Evolutionary conservation across 2,329 filamentous ascomycete species (phyloP), one percentile per base, ranked within the genome.

Genomic region (Nectriaceae sp.): DNA sequence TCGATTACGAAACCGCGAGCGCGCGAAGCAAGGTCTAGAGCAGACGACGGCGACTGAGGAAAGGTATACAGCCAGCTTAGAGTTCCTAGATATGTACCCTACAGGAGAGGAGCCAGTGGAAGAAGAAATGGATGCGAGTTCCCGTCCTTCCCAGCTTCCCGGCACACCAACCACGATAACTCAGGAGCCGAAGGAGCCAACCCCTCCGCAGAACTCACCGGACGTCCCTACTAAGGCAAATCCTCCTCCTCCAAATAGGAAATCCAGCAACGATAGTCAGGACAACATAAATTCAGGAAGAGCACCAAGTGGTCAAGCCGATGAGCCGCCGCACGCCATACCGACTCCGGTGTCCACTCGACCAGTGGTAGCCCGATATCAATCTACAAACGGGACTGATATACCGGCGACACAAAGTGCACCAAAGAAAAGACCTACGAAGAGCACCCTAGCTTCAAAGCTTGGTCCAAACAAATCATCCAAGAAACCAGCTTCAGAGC

Each of bases 1-100:
- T 49, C 52, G 59, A n/a, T 64, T 63, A 42, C 71, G 77, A 18
- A 79, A 80, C 44, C 60, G 54, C 19, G 75, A 70, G 57, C 71
- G 77, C n/a, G 57, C 56, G 31, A 64, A 60, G 38, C 62, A 69
- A 4, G 75, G 75, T 10, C 42, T 73, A 4, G 52, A 60, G 4
- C 39, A 54, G 40, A 66, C 62, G 11, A 39, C 38, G 3, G 65
- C 57, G 18, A 21, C 21, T 42, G 40, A 48, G 4, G 21, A 42
- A 11, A 47, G 54, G 2, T 38, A 64, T 18, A 24, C 61, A 46
- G 53, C 72, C 54, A 19, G 48, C 11, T 29, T 54, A 26, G 46
- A 58, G 53, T 49, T 43, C 46, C 37, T 56, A 31, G 18, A 58
- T 29, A 6, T 48, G 31, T 40, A 46, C 39, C 51, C 47, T 22